Conservation (phyloP, 2,329 filamentous ascomycete genomes). For the Sporothrix euskadiensis region DNA sequence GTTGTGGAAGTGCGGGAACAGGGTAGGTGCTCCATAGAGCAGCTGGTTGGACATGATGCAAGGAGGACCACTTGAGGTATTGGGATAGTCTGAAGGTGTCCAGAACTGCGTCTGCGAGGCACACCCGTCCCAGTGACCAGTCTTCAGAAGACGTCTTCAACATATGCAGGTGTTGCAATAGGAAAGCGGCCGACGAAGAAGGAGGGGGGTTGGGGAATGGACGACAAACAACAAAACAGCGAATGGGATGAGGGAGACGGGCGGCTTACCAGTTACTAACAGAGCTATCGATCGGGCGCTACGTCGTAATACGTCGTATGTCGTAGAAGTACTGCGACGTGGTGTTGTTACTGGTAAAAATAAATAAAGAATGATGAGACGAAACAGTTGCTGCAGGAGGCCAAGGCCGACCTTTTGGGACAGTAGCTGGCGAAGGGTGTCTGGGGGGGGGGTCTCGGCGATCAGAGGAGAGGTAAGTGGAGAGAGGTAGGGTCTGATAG, state of each 20-base stretch:
- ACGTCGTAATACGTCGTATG: not conserved
- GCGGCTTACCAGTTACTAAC: slow-evolving; percentile 5
- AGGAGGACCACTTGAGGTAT: not conserved
- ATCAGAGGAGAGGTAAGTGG: slow-evolving; percentile 8
- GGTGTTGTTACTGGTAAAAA: not conserved
- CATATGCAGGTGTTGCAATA: not conserved
- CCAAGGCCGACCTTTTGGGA: not conserved
- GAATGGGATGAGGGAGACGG: not conserved
- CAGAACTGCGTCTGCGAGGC: not conserved
- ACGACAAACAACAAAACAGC: not conserved
- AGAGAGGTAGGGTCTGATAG: slow-evolving; percentile 1
- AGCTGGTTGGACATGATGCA: slow-evolving; percentile 7
- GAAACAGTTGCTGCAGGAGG: not conserved
- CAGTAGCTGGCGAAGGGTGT: not conserved
- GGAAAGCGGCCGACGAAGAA: not conserved
- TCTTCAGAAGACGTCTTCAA: not conserved
- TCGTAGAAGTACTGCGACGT: slow-evolving; percentile 2
- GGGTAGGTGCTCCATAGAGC: not conserved
- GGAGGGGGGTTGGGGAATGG: not conserved
- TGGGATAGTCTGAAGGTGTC: not conserved
- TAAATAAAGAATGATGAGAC: not conserved
- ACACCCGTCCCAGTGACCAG: not conserved
- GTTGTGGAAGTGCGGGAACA: not conserved
- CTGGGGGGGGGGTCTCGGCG: slow-evolving; percentile 1
- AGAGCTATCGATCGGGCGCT: slow-evolving; percentile 4